Evolutionary conservation across 1,284 basidiomycete genomes (phyloP).

Genomic region (Fomitopsis betulina): DNA sequence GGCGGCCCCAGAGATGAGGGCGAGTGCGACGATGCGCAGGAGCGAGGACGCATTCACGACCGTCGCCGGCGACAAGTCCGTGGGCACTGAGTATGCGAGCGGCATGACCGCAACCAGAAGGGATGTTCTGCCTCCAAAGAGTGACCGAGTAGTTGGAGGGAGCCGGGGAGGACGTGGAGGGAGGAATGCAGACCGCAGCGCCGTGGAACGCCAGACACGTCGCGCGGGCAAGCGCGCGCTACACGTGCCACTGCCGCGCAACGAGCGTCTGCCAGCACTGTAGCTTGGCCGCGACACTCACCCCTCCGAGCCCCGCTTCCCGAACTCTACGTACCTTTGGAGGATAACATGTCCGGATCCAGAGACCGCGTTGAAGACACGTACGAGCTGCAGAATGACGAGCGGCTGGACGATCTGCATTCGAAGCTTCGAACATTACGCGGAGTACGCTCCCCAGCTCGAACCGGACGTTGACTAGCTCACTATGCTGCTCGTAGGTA

Average conservation of each 20-base stretch:
- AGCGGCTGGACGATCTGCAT: slow-evolving; percentile 75
- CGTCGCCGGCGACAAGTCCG: slow-evolving; percentile 62
- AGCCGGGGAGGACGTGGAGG: slow-evolving; percentile 6
- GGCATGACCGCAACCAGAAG: slow-evolving; percentile 43
- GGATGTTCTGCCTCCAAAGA: slow-evolving; percentile 16
- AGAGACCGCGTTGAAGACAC: slow-evolving; percentile 48
- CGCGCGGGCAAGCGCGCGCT: slow-evolving; percentile 8
- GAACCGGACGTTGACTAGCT: neutral
- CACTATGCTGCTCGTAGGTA: slow-evolving; percentile 41
- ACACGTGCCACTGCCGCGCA: neutral
- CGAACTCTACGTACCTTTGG: too few species aligned
- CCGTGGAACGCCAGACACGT: slow-evolving; percentile 20
- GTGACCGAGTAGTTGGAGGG: slow-evolving; percentile 8
- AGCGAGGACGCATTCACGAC: slow-evolving; percentile 82
- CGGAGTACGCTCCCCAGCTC: slow-evolving; percentile 44
- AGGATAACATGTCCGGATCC: slow-evolving; percentile 17
- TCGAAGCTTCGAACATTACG: slow-evolving; percentile 74
- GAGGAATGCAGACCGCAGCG: slow-evolving; percentile 4
- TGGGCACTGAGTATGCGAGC: slow-evolving; percentile 64
- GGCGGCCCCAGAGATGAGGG: slow-evolving; percentile 88
- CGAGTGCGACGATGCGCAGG: slow-evolving; percentile 82
- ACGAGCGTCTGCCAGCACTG: neutral
- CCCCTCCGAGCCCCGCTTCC: too few species aligned
- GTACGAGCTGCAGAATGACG: slow-evolving; percentile 79
- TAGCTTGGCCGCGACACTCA: neutral